Base-by-base conservation (phyloP, 805 yeast species). In the Kockiozyma suomiensis region DNA sequence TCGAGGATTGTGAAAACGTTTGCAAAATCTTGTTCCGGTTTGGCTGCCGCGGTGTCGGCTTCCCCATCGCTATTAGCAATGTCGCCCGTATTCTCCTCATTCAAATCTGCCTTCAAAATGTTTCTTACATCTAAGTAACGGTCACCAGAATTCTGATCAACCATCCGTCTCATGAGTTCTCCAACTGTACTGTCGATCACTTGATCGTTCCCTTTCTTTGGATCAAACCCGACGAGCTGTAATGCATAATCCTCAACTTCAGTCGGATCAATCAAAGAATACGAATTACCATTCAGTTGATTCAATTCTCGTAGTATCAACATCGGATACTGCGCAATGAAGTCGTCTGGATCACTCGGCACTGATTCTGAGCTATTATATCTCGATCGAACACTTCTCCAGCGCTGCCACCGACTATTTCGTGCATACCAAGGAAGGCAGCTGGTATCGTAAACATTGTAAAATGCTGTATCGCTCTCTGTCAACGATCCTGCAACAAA, bases 341-440 rank as follows among this genome's bases (percentile, higher is more conserved):
- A 48, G 4, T 54, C 58, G 12, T 15, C 40, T 33, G 50, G 19
- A 21, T 28, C 32, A 8, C n/a, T n/a, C 2, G 42, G 43, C 3
- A 19, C 30, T 19, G 32, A 8, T 38, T 41, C 33, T 7, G 35
- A 15, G n/a, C 15, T 17, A n/a, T 32, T 15, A 43, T 53, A 53
- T 17, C 50, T 28, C 19, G 49, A 41, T 19, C 28, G 33, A 42
- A 55, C 59, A 8, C 60, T 30, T 13, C 55, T 54, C 62, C 62
- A 59, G 10, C 62, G 41, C 37, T 42, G 38, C 62, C 62, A 59
- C 17, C 50, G 56, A 37, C 52, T 37, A 17, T 54, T 50, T 17
- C 62, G 55, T 4, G 47, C 37, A n/a, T 54, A 17, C 59, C 58
- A 54, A 6, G 62, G 62, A 17, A 54, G 23, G 23, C 56, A 38